Percentiles rank a stretch among this genome's conserved stretches.
These are phyloP conservation scores for Ceratobasidium theobromae DNA, from an alignment of 1,284 basidiomycete species.

Conservation along the genomic window DNA sequence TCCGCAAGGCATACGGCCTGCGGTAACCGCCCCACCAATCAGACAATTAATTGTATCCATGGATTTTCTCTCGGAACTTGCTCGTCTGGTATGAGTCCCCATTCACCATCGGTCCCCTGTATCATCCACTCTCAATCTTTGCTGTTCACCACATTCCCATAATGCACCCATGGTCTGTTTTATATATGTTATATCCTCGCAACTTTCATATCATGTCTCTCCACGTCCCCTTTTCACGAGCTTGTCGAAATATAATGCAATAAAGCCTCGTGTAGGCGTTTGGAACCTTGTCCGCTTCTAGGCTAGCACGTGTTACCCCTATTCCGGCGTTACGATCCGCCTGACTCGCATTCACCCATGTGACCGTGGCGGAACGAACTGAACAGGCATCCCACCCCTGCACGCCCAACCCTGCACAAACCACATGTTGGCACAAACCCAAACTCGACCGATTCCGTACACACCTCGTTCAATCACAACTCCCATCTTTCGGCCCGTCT, in stretches of 20 bases:
- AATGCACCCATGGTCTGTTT: not conserved
- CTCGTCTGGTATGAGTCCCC: not conserved
- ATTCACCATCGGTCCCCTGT: not conserved
- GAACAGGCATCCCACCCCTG: no score
- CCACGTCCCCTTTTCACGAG: not conserved
- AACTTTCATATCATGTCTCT: not conserved
- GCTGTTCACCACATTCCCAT: not conserved
- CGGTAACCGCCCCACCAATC: not conserved
- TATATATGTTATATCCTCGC: not conserved
- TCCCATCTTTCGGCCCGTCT: conserved; percentile 83
- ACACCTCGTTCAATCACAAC: conserved; percentile 64
- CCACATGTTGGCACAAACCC: not conserved
- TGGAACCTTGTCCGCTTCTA: no score
- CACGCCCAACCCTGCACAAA: not conserved
- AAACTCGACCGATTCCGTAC: not conserved
- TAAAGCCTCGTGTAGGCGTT: not conserved
- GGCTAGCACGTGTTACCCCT: not conserved
- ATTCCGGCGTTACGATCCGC: not conserved
- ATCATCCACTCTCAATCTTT: not conserved
- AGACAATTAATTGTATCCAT: not conserved
- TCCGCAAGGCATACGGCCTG: conserved; percentile 20
- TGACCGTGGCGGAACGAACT: not conserved
- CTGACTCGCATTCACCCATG: not conserved
- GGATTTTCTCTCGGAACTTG: not conserved
- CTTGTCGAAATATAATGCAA: not conserved